Evolutionary conservation across 805 yeast genomes (phyloP).

Genomic region (Candida orba): DNA sequence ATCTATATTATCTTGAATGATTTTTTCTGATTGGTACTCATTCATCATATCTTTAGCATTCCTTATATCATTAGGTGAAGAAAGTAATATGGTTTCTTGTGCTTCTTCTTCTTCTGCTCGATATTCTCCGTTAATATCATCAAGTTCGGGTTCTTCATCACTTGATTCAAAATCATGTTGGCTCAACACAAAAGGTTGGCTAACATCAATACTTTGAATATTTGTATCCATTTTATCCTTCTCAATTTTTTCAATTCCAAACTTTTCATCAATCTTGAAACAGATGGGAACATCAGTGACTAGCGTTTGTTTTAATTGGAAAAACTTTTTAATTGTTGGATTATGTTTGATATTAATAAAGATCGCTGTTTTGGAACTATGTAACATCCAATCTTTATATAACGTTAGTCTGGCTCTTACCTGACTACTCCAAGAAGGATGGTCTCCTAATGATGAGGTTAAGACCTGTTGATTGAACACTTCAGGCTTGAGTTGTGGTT

Average conservation of each 20-base stretch:
- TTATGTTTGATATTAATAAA: conserved; percentile 17
- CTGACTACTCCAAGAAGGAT: conserved; percentile 14
- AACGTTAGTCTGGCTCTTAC: conserved; percentile 17
- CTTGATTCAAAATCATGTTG: conserved; percentile 13
- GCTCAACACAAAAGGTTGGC: conserved; percentile 10
- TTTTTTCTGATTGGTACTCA: not conserved
- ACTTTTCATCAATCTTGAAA: conserved; percentile 4
- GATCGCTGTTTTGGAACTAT: conserved; percentile 5
- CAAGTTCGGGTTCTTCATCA: conserved; percentile 3
- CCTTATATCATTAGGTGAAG: conserved; percentile 14
- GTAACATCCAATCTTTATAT: conserved; percentile 18
- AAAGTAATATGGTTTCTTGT: conserved; percentile 1
- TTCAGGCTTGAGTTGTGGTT: conserved; percentile 9
- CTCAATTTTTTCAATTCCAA: conserved; percentile 8
- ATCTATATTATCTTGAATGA: too few relatives aligned
- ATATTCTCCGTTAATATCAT: not conserved
- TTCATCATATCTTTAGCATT: conserved; percentile 11
- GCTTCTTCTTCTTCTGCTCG: conserved; percentile 1
- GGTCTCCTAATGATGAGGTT: conserved; percentile 17
- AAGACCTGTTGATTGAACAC: conserved; percentile 17
- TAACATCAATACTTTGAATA: not conserved
- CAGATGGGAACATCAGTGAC: not conserved
- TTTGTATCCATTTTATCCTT: not conserved
- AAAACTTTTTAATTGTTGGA: conserved; percentile 9
- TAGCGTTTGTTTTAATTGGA: conserved; percentile 2